These are phyloP conservation scores for Apostasia shenzhenica DNA, from an alignment of 106 monocot genomes.

Conservation along the genomic window DNA sequence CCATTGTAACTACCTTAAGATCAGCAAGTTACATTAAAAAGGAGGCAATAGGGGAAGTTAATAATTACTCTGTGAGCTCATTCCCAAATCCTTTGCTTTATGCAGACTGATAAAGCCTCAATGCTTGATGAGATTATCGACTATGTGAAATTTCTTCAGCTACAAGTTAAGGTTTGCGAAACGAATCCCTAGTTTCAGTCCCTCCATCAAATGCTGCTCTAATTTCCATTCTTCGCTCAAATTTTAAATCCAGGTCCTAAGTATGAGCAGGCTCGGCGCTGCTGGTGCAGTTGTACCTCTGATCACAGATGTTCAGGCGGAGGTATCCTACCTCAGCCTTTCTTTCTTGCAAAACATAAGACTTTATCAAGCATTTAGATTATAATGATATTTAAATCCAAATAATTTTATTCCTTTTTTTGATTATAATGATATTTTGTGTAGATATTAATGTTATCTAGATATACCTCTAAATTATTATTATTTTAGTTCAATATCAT, in stretches of 20 bases:
- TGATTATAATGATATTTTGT: no score
- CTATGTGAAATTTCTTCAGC: constrained; percentile 89
- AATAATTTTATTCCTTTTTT: no score
- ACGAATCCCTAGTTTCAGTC: neutral
- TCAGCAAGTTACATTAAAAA: no score
- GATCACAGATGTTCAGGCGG: constrained; percentile 48
- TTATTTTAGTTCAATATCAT: no score
- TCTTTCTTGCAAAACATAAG: neutral
- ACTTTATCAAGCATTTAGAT: no score
- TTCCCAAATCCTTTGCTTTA: neutral
- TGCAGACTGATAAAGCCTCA: constrained; percentile 85
- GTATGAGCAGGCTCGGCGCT: constrained; percentile 82
- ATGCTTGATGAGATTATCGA: constrained; percentile 95
- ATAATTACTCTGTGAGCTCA: neutral
- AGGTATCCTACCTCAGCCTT: constrained; percentile 29
- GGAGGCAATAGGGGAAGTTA: no score
- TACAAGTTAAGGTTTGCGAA: constrained; percentile 76
- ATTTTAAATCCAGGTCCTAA: constrained; percentile 50
- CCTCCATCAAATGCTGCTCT: neutral
- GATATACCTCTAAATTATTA: no score
- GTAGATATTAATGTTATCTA: no score
- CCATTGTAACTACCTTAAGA: no score
- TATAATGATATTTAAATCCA: no score
- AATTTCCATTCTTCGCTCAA: constrained; percentile 1
- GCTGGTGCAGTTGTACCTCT: constrained; percentile 57